Evolutionary conservation across 2,329 filamentous ascomycete species (phyloP), one percentile per base, ranked within the genome.

Genomic region (Ophidiomyces ophidiicola): DNA sequence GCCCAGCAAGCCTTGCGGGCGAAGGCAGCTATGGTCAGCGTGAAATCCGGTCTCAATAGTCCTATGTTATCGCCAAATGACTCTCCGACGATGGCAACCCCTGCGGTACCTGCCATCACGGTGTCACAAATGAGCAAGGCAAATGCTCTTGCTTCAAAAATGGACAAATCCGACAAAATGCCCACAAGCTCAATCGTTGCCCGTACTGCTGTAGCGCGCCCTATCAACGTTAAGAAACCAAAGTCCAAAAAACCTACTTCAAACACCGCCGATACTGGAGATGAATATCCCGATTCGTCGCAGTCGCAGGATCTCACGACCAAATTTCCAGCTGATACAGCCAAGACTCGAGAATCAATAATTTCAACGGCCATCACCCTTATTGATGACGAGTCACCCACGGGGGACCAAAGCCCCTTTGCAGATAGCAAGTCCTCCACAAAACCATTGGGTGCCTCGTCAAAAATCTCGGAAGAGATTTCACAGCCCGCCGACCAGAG

Each of bases 11-110:
- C 84, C 43, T 82, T 88, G 56, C 77, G 86, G 44, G 82, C 82
- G 47, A 92, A 90, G 62, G 85, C 90, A 6, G 87, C 85, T 24
- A 80, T 96, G 55, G 86, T 98, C 56, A 94, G 84, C 52, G 86
- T 98, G 48, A 90, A 85, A 60, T 81, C 82, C 41, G 72, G 71
- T 14, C 70, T 67, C 41, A 75, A 66, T 51, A 69, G 62, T 37
- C 68, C 70, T 21, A 23, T 21, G 5, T 21, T 33, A 2, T 34
- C 38, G 19, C 32, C 31, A 2, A 41, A 41, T 7, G 30, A 30
- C 8, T 58, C 58, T 8, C 44, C 49, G 1, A 62, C 68, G 42
- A 62, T 56, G 2, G 55, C 64, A 8, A 69, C 80, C 12, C 83
- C 84, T 2, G 82, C 83, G 0, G 78, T 88, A 4, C 82, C 82